A percentile compares a stretch with the other conserved stretches of the same genome.
Evolutionary conservation across 2,329 filamentous ascomycete genomes (phyloP).

Genomic region (Aspergillus sp.): DNA sequence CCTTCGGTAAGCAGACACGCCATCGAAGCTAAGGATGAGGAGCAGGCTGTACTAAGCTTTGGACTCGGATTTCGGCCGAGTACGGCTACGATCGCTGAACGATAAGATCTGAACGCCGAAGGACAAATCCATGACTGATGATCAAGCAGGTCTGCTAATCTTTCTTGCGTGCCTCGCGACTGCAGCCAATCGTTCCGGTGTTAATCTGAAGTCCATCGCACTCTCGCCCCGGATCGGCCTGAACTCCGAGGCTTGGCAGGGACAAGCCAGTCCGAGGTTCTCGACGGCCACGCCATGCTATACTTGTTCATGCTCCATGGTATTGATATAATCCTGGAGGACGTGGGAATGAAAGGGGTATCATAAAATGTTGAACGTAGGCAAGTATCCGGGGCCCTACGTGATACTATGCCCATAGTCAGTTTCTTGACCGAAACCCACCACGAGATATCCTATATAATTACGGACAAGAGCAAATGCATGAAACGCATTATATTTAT

Average conservation of each 20-base stretch:
- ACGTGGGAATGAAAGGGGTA: too few relatives aligned
- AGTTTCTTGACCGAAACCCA: too few relatives aligned
- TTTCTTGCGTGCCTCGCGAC: background rate
- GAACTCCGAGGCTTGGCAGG: background rate
- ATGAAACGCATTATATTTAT: too few relatives aligned
- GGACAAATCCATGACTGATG: too few relatives aligned
- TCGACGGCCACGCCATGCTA: too few relatives aligned
- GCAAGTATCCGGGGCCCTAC: background rate
- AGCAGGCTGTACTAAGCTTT: background rate
- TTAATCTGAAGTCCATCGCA: background rate
- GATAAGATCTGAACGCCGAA: too few relatives aligned
- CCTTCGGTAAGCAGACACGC: slow-evolving; percentile 7
- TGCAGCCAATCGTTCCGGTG: background rate
- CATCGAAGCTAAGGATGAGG: slow-evolving; percentile 16
- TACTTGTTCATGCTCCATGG: too few relatives aligned
- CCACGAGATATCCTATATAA: too few relatives aligned
- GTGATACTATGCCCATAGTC: too few relatives aligned
- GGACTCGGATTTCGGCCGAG: slow-evolving; percentile 18
- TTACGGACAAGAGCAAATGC: too few relatives aligned
- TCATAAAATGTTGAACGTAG: background rate
- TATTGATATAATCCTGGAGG: too few relatives aligned
- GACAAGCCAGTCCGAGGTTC: background rate
- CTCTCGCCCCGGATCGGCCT: background rate
- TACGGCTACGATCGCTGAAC: background rate
- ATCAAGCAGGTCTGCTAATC: too few relatives aligned